Base-by-base conservation (phyloP, 306 rosid species). In the Pyrus betulifolia region DNA sequence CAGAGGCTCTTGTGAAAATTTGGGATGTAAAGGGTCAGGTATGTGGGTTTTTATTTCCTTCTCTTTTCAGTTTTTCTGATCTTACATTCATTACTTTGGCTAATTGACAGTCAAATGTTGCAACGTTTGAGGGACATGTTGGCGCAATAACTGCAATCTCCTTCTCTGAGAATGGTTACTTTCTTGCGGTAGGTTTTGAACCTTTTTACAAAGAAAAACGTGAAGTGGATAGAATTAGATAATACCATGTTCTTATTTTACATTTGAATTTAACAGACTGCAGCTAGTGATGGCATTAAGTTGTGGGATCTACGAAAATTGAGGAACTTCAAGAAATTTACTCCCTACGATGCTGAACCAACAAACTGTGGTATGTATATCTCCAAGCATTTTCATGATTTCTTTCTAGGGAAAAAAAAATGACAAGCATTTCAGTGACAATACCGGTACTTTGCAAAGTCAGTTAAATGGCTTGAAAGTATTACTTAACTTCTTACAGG, bases 11-110 rank as follows among this genome's bases (percentile, higher is more conserved):
- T 81, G 99, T 96, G 70, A 96, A 93, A 81, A 92, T 96, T 71
- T 96, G 99, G 99, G 99, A 96, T 79, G 98, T 96, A 60, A 96
- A 96, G 85, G 91, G 93, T 87, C 99, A 96, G 97, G 99, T 93
- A 75, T 51, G 33, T n/a, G 77, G 33, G 67, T 40, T 58, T 61
- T 28, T 74, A 51, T 46, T 60, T 58, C 27, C 44, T 27, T 71
- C 60, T 25, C 23, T 6, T 59, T 73, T 45, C 22, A 22, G 69
- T 69, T 51, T 2, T 51, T 21, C 13, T 27, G 69, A 61, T 69
- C 45, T 22, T 35, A 71, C 28, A n/a, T 63, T 70, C 17, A 10
- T 22, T 70, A 35, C 38, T 82, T 78, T 12, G 67, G 55, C 78
- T 77, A 49, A 77, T 88, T 71, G 79, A 77, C 85, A 94, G 98